These are phyloP conservation scores for Schizosaccharomyces osmophilus DNA, from an alignment of 805 yeast species.

Conservation along the genomic window DNA sequence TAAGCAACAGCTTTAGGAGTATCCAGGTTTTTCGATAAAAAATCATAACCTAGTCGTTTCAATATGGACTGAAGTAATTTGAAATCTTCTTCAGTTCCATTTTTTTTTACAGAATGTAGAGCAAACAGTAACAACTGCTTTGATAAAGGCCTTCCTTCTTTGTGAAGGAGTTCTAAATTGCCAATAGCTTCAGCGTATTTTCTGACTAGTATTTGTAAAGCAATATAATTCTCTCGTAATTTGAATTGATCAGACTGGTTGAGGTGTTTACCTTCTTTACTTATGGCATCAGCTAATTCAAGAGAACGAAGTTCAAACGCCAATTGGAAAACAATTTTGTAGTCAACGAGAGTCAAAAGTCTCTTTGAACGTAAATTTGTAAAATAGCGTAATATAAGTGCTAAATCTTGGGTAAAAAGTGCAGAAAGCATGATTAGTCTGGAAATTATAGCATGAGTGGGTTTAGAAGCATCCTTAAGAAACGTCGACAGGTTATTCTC, in stretches of 20 bases:
- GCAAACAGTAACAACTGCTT: no score
- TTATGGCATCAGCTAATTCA: background rate
- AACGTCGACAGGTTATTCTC: no score
- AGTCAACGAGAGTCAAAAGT: background rate
- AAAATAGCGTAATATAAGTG: background rate
- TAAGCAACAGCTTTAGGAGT: no score
- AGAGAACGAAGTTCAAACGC: background rate
- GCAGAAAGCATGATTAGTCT: background rate
- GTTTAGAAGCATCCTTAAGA: no score
- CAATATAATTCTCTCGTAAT: background rate
- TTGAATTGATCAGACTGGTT: background rate
- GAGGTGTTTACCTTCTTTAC: background rate
- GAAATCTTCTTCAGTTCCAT: no score
- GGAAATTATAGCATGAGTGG: background rate
- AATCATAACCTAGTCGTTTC: no score
- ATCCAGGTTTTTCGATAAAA: no score
- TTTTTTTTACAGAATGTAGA: no score
- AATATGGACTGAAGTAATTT: no score
- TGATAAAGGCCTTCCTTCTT: no score
- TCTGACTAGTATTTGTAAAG: background rate
- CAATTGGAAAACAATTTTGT: background rate
- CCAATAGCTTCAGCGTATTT: no score
- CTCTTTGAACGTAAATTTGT: background rate
- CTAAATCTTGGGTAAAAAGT: background rate
- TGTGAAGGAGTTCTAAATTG: no score